Conservation (phyloP, 805 yeast genomes). For the Ogataea thermomethanolica region DNA sequence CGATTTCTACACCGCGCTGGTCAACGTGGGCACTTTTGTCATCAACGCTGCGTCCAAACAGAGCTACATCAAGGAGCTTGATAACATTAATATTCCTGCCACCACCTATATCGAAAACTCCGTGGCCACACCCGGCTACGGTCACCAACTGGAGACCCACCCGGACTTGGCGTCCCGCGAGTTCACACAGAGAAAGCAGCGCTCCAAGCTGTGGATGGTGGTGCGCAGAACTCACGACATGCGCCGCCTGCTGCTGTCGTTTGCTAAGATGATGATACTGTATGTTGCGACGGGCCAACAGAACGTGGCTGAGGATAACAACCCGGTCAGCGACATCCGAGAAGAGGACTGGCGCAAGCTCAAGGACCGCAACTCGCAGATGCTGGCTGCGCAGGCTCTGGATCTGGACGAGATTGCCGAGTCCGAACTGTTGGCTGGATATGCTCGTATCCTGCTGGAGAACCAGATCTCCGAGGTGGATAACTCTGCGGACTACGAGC, state of each 20-base stretch:
- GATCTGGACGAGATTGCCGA: slow-evolving; percentile 9
- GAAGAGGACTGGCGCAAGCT: slow-evolving; percentile 10
- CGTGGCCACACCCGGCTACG: slow-evolving; percentile 23
- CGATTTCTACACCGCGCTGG: slow-evolving; percentile 62
- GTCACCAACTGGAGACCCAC: slow-evolving; percentile 21
- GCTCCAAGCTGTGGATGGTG: slow-evolving; percentile 20
- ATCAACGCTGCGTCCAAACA: slow-evolving; percentile 65
- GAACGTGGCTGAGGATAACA: background rate
- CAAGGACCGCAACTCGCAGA: slow-evolving; percentile 2
- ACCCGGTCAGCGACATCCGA: slow-evolving; percentile 1
- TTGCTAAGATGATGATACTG: background rate
- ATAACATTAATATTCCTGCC: slow-evolving; percentile 44
- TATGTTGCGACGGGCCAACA: background rate
- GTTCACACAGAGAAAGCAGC: slow-evolving; percentile 2
- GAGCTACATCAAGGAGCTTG: slow-evolving; percentile 59
- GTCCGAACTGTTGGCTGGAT: slow-evolving; percentile 6
- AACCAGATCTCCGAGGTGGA: slow-evolving; percentile 13
- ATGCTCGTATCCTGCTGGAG: slow-evolving; percentile 13
- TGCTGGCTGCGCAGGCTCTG: background rate
- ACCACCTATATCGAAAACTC: slow-evolving; percentile 53
- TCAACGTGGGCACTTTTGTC: slow-evolving; percentile 58
- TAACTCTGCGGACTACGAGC: slow-evolving; percentile 14
- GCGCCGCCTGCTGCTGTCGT: slow-evolving; percentile 8
- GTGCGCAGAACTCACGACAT: slow-evolving; percentile 12
- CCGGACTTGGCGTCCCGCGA: slow-evolving; percentile 28